A percentile compares a stretch with the other conserved stretches of the same genome.
Conservation (phyloP, 768 basidiomycete species). For the Termitomyces sp. region DNA sequence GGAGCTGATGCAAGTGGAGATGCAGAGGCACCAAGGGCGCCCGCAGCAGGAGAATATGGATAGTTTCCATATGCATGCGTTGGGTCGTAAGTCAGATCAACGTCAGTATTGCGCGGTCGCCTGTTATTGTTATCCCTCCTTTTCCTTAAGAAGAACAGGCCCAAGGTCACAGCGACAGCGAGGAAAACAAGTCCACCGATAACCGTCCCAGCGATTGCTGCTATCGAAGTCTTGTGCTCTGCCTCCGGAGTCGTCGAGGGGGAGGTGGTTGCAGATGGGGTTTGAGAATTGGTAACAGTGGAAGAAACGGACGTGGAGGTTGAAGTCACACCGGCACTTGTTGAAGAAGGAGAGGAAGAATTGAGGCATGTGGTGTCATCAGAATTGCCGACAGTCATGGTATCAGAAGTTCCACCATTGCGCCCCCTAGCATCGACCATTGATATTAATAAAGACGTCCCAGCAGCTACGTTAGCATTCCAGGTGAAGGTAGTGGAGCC, state of each 20-base stretch:
- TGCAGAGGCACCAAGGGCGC: constrained; percentile 9
- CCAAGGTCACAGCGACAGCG: constrained; percentile 47
- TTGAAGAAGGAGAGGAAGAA: constrained; percentile 50
- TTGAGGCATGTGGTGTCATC: constrained; percentile 51
- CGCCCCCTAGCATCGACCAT: constrained; percentile 49
- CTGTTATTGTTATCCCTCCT: constrained; percentile 24
- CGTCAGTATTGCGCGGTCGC: constrained; percentile 26
- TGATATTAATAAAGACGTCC: constrained; percentile 55
- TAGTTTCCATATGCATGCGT: constrained; percentile 17
- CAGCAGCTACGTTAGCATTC: constrained; percentile 53
- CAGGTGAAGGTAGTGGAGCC: constrained; percentile 45
- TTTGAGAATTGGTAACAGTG: constrained; percentile 9
- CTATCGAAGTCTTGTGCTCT: constrained; percentile 27
- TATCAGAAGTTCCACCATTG: constrained; percentile 59
- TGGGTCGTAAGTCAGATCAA: constrained; percentile 39
- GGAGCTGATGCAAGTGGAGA: constrained; percentile 7
- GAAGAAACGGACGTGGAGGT: constrained; percentile 11
- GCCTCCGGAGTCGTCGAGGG: constrained; percentile 21
- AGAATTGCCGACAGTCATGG: constrained; percentile 43
- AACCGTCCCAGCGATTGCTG: constrained; percentile 49
- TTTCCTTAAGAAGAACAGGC: constrained; percentile 46
- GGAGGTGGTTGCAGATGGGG: constrained; percentile 17
- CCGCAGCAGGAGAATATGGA: constrained; percentile 28
- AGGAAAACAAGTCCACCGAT: constrained; percentile 52
- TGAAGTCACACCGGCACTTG: constrained; percentile 14